These are phyloP conservation scores for Thelonectria olida DNA, from an alignment of 2,329 filamentous ascomycete species.

Conservation along the genomic window DNA sequence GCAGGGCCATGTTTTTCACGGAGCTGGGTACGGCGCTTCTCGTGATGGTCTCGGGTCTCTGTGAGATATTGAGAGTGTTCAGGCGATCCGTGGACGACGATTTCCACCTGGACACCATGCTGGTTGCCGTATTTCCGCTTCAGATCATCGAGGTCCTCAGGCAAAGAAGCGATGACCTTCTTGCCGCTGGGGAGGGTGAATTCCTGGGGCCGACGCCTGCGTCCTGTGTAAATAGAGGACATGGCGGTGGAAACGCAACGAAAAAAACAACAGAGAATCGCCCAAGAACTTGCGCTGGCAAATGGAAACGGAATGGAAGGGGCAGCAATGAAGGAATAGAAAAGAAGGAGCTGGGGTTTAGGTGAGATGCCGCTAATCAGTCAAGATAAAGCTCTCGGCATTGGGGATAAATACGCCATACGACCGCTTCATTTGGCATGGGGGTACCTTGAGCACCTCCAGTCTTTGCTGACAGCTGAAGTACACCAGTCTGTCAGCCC, in stretches of 20 bases:
- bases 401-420: slow-evolving; percentile 27
- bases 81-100: slow-evolving; percentile 66
- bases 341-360: slow-evolving; percentile 27
- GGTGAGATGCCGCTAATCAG: background rate
- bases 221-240: slow-evolving; percentile 33
- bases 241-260: slow-evolving; percentile 17
- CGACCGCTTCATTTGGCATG: slow-evolving; percentile 22
- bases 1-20: slow-evolving; percentile 58
- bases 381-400: background rate
- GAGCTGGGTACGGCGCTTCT: slow-evolving; percentile 55
- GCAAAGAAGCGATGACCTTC: slow-evolving; percentile 64
- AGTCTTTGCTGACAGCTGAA: background rate
- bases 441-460: background rate
- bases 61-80: slow-evolving; percentile 58
- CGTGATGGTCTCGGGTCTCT: slow-evolving; percentile 62
- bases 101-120: slow-evolving; percentile 55
- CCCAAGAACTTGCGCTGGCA: slow-evolving; percentile 7
- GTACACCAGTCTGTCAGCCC: slow-evolving; percentile 22
- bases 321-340: slow-evolving; percentile 9
- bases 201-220: slow-evolving; percentile 56
- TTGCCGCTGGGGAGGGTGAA: slow-evolving; percentile 65
- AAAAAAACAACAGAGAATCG: too few species aligned
- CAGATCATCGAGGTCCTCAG: slow-evolving; percentile 62
- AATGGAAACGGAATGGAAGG: background rate
- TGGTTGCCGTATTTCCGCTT: slow-evolving; percentile 52